Percentiles rank a stretch among this genome's conserved stretches.
phyloP scores from a whole-genome alignment of 1,284 basidiomycete species.

The Grifola frondosa region DNA sequence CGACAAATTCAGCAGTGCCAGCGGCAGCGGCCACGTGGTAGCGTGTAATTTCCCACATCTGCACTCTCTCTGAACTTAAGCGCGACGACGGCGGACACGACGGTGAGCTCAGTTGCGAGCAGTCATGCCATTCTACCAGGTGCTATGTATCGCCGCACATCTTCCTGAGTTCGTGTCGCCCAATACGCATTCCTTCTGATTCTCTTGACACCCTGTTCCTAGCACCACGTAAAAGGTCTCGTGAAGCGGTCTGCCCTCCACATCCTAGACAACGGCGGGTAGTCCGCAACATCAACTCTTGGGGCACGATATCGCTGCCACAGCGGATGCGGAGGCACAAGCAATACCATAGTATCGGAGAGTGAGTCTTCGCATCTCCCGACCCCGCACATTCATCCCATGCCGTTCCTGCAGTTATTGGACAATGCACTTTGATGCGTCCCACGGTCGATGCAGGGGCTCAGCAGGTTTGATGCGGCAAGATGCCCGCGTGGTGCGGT shows the following conservation, averaged over 20 bases:
- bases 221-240: conserved; percentile 78
- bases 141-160: conserved; percentile 77
- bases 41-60: no score
- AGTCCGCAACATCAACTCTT: conserved; percentile 75
- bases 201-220: conserved; percentile 9
- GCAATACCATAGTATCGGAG: conserved; percentile 63
- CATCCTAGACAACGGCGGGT: conserved; percentile 80
- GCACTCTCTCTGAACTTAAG: no score
- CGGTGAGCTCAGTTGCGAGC: no score
- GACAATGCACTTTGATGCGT: conserved; percentile 87
- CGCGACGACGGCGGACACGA: no score
- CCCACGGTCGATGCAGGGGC: conserved; percentile 65
- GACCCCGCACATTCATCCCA: background rate
- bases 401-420: conserved; percentile 65
- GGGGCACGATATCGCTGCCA: conserved; percentile 74
- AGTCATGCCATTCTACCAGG: conserved; percentile 79
- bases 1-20: no score
- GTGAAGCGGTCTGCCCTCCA: conserved; percentile 73
- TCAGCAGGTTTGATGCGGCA: conserved; percentile 68
- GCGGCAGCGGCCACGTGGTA: no score
- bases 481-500: conserved; percentile 82
- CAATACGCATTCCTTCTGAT: background rate
- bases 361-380: conserved; percentile 54
- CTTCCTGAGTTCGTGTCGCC: conserved; percentile 64
- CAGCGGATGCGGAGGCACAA: conserved; percentile 76